Percentiles rank a stretch among this genome's conserved stretches.
These are phyloP conservation scores for Chlorella sp. DNA, from an alignment of 139 green algal genomes.

Conservation along the genomic window DNA sequence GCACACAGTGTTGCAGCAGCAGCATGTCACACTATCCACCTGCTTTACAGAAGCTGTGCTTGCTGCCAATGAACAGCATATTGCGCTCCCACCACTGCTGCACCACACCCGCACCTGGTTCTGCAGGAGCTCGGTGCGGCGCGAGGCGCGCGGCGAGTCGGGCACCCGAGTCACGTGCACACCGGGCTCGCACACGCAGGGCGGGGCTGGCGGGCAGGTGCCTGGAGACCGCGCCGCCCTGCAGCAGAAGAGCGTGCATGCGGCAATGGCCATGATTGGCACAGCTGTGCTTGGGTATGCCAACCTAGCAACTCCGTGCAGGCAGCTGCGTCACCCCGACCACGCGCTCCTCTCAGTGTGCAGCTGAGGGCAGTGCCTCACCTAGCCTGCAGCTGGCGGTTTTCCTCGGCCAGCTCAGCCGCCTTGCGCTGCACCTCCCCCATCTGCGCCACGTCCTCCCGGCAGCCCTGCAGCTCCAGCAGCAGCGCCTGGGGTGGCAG, in stretches of 20 bases:
- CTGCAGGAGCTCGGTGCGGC: slow-evolving; percentile 20
- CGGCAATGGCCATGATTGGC: background rate
- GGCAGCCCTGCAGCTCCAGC: slow-evolving; percentile 23
- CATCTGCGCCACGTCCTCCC: background rate
- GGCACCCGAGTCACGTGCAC: background rate
- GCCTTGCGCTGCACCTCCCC: background rate
- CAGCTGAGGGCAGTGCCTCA: background rate
- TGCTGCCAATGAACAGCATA: too few relatives aligned
- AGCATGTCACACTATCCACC: too few relatives aligned
- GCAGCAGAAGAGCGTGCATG: background rate
- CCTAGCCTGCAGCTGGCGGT: background rate
- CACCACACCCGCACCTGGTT: background rate
- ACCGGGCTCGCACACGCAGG: background rate
- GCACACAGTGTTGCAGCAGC: too few relatives aligned
- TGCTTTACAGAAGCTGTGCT: too few relatives aligned
- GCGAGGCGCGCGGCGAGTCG: background rate
- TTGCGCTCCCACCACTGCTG: too few relatives aligned
- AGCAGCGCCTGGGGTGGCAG: background rate
- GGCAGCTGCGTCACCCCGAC: too few relatives aligned
- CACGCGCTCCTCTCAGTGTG: background rate
- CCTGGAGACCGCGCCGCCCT: background rate
- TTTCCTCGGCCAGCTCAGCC: slow-evolving; percentile 6
- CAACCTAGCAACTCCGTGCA: background rate
- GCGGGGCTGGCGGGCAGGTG: background rate
- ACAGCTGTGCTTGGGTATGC: background rate